Evolutionary conservation across 2,329 filamentous ascomycete genomes (phyloP).

Genomic region (Teratosphaeria nubilosa): DNA sequence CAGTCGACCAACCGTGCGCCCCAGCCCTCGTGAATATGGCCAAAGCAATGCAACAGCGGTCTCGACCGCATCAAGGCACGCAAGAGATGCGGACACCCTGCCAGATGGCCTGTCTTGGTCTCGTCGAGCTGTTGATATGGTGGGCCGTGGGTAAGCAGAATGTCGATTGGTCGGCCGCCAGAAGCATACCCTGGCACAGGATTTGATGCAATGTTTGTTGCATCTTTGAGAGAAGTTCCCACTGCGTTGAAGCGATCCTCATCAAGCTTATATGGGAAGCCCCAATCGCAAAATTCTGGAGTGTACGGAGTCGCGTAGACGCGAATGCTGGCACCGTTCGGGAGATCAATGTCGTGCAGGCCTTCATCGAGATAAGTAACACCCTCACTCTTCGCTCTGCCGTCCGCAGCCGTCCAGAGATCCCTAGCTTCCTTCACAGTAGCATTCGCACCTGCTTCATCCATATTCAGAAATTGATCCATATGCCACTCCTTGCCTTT

Average conservation of each 20-base stretch:
- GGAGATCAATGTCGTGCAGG: constrained; percentile 34
- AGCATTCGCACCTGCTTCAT: constrained; percentile 1
- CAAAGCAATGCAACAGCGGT: constrained; percentile 51
- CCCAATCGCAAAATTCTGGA: constrained; percentile 44
- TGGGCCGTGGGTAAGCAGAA: constrained; percentile 54
- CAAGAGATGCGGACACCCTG: constrained; percentile 47
- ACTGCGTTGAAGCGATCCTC: constrained; percentile 44
- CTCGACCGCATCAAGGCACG: constrained; percentile 40
- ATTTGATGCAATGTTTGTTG: constrained; percentile 21
- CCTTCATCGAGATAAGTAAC: constrained; percentile 50
- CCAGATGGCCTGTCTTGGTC: constrained; percentile 26
- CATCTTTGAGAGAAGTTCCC: constrained; percentile 21
- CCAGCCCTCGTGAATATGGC: constrained; percentile 51
- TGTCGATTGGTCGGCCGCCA: constrained; percentile 34
- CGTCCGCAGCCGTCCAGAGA: constrained; percentile 11
- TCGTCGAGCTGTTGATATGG: constrained; percentile 42
- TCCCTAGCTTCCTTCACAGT: constrained; percentile 9
- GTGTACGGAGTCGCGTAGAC: constrained; percentile 47
- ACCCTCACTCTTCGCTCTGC: constrained; percentile 33
- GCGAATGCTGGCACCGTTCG: constrained; percentile 40
- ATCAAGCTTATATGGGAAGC: constrained; percentile 42
- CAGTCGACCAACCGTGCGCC: constrained; percentile 34
- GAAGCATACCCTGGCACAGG: constrained; percentile 31
- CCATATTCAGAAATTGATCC: neutral
- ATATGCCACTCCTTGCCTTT: neutral